Conservation (phyloP, 768 basidiomycete species). For the Calocybe gangraenosa region DNA sequence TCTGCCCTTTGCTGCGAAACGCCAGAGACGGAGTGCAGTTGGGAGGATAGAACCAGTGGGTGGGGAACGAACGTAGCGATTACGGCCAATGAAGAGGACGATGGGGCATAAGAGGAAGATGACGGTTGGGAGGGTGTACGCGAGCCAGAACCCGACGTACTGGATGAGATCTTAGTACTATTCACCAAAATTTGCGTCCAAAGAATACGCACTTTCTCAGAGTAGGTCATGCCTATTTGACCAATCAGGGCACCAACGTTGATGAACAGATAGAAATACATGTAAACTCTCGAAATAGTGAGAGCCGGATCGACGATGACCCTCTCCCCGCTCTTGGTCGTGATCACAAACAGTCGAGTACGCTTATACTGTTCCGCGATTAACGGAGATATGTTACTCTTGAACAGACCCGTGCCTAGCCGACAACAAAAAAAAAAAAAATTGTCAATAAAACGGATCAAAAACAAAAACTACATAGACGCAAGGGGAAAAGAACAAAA, state of each 20-base stretch:
- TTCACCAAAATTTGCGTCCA: too few species aligned
- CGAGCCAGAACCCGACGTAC: conserved; percentile 66
- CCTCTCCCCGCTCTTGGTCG: conserved; percentile 52
- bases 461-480: conserved; percentile 41
- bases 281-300: conserved; percentile 70
- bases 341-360: conserved; percentile 48
- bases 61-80: conserved; percentile 50
- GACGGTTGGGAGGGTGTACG: conserved; percentile 60
- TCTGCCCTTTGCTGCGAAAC: conserved; percentile 40
- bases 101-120: conserved; percentile 61
- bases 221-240: conserved; percentile 65
- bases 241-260: conserved; percentile 70
- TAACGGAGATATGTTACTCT: conserved; percentile 73
- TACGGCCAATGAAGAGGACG: conserved; percentile 50
- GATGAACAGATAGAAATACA: conserved; percentile 74
- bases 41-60: conserved; percentile 65
- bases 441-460: too few species aligned
- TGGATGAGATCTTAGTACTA: conserved; percentile 14
- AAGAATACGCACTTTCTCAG: conserved; percentile 45
- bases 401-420: conserved; percentile 75
- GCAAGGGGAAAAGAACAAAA: conserved; percentile 21
- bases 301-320: conserved; percentile 70
- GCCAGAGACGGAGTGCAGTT: conserved; percentile 43
- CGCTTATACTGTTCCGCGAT: conserved; percentile 72
- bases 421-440: conserved; percentile 29